phyloP scores from a whole-genome alignment of 2,329 filamentous ascomycete genomes.

The Sclerotinia minor region DNA sequence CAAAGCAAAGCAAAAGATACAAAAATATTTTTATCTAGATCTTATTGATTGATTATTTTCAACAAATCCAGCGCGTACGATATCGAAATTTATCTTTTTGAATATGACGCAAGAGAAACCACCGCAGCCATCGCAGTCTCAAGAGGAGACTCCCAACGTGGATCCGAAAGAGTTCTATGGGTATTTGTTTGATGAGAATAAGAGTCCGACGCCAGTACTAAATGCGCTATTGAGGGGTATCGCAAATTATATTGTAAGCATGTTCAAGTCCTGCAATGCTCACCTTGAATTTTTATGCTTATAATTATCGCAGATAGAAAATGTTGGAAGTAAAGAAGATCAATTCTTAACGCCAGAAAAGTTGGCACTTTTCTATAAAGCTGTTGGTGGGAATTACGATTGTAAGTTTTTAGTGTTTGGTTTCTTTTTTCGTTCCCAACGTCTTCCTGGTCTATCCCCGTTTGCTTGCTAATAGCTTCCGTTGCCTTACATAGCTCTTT shows the following conservation, averaged over 20 bases:
- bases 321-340: constrained; percentile 59
- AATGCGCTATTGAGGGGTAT: constrained; percentile 69
- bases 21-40: background rate
- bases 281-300: constrained; percentile 7
- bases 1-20: background rate
- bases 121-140: constrained; percentile 26
- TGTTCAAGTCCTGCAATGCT: background rate
- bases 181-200: constrained; percentile 67
- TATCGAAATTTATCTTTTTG: constrained; percentile 25
- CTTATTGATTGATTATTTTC: constrained; percentile 4
- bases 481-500: constrained; percentile 56
- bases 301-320: constrained; percentile 49
- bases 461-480: constrained; percentile 28
- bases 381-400: constrained; percentile 75
- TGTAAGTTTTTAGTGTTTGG: constrained; percentile 44
- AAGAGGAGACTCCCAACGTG: constrained; percentile 31
- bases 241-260: constrained; percentile 67
- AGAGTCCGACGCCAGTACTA: constrained; percentile 65
- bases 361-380: constrained; percentile 74
- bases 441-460: constrained; percentile 18
- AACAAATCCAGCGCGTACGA: background rate
- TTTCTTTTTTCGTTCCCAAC: background rate
- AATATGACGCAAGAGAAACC: constrained; percentile 22
- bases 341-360: constrained; percentile 63
- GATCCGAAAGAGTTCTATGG: constrained; percentile 51